Evolutionary conservation across 192 early-diverging fungal genomes (phyloP), one percentile per base, ranked within the genome.

Genomic region (Podila verticillata): DNA sequence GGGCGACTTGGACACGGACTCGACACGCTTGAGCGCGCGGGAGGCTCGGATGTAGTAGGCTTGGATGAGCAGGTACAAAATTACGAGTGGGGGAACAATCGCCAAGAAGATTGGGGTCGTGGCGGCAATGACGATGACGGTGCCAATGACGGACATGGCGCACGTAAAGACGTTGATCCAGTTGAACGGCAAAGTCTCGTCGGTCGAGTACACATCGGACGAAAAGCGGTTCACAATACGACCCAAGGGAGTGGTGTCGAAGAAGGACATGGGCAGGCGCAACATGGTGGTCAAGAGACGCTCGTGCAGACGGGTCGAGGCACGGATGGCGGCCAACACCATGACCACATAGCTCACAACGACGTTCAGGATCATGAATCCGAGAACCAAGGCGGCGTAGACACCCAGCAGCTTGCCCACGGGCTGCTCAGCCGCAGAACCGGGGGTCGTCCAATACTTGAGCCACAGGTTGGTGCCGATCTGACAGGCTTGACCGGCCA

Each of bases 141-240:
- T 85, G 9, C 74, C 77, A 4, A 84, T 22, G 4, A 86, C 84
- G 17, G 72, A 72, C 9, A 34, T 32, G 8, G 39, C 62, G 35
- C 32, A 82, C 20, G 74, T 72, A 71, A 88, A 71, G 47, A 75
- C 87, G 20, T 59, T 70, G 47, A 80, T 73, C 47, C 87, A 78
- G 22, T 82, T 79, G 66, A 82, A 74, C 7, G 92, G 90, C 6
- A 92, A 71, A 20, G 84, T 44, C 71, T 94, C 93, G 65, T 96
- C 96, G 10, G 95, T 83, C 24, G 90, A 91, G 72, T 92, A 89
- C 66, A 93, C 88, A 71, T 98, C 96, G 68, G 94, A 95, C 56
- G 93, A 92, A 74, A 98, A 96, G 15, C 96, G 91, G 73, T 98
- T 95, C 34, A 96, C 74, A 75, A 97, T 90, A 57, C 96, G 90